Base-by-base conservation (phyloP, 2,329 filamentous ascomycete genomes). In the Clonostachys sp. region DNA sequence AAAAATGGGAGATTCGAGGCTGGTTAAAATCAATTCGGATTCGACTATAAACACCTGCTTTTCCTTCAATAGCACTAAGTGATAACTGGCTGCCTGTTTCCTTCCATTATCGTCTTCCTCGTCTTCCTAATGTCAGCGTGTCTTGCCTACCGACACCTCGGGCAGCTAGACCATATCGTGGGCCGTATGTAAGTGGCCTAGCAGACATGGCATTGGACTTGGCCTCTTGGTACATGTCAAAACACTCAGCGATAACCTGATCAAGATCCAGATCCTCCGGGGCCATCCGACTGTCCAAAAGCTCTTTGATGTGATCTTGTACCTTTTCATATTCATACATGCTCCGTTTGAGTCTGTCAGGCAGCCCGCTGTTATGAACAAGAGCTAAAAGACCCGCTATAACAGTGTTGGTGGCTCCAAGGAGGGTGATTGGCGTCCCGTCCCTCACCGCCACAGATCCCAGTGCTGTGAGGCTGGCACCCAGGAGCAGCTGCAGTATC, bases 361-460 rank as follows among this genome's bases (percentile, higher is more conserved):
- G 75, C 16, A 79, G 55, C 2, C 76, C 76, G 49, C 73, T 77
- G 55, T 79, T 79, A 58, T 78, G 74, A 48, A 80, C 53, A 13
- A 79, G 61, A 5, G 74, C 75, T 5, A 80, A 63, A 8, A 78
- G 55, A 3, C 76, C 75, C 7, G 75, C 72, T 36, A 71, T 63
- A 46, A 75, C 59, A 1, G 76, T 79, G 56, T 77, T 78, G 48
- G 68, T 54, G 7, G 72, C 74, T 2, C 72, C 75, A 6, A 78
- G 67, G 16, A 71, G 49, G 2, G 75, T 78, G 47, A 79, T 75
- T n/a, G 65, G 58, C 2, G 62, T 68, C 12, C 69, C 67, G 13
- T 67, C 47, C 13, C 58, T 49, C 24, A 55, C 48, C 8, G 68
- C 62, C 45, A 72, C 55, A 8, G 74, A 69, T 7, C 74, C 75